Conservation (phyloP, 2,329 filamentous ascomycete genomes). For the Alternaria triticina region DNA sequence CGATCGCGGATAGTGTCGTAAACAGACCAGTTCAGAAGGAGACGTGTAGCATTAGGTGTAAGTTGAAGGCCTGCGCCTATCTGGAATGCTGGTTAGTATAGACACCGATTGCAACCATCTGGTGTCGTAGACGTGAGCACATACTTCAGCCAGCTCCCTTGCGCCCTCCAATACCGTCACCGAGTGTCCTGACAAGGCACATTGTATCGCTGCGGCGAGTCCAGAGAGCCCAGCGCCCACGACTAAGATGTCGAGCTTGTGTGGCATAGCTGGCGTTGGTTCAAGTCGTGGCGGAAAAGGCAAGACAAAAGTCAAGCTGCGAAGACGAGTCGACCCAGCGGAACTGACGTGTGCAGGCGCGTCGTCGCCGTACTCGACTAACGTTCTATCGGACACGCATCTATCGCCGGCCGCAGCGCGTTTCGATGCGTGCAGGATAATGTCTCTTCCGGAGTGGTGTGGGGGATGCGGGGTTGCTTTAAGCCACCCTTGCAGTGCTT, state of each 20-base stretch:
- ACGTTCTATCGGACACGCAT: background rate
- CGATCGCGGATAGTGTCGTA: constrained; percentile 51
- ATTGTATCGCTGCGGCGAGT: constrained; percentile 53
- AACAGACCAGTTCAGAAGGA: constrained; percentile 60
- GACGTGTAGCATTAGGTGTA: constrained; percentile 52
- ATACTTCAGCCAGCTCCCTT: constrained; percentile 52
- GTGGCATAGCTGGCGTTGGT: background rate
- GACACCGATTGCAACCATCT: background rate
- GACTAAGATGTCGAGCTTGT: constrained; percentile 32
- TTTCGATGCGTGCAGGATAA: background rate
- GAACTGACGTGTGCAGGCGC: background rate
- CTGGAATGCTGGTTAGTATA: constrained; percentile 19
- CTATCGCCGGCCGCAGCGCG: background rate
- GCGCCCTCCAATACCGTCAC: constrained; percentile 54
- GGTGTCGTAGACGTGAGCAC: background rate
- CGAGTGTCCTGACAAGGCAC: constrained; percentile 47
- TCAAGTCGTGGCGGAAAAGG: background rate
- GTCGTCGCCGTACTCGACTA: background rate
- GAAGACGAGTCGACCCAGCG: background rate
- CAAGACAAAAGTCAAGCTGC: background rate
- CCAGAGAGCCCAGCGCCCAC: constrained; percentile 53
- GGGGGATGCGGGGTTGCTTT: background rate
- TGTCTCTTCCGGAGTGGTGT: background rate
- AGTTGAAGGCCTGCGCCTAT: constrained; percentile 46
- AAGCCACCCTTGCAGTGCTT: background rate